Conservation (phyloP, 2,329 filamentous ascomycete species). For the Scytalidium sp. region DNA sequence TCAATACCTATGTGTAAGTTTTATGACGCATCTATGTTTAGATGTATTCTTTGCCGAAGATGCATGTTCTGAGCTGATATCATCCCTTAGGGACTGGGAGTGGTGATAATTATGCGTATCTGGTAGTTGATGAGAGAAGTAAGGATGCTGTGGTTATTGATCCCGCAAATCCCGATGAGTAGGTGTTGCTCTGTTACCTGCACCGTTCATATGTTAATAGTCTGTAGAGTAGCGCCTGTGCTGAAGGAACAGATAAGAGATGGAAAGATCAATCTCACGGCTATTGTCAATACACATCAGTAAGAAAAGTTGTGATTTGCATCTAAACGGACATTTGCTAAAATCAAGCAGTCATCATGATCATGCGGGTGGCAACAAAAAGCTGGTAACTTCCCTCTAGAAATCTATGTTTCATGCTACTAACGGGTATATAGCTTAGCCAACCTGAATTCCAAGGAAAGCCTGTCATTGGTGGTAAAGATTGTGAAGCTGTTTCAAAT, state of each 20-base stretch:
- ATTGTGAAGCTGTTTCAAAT: slow-evolving; percentile 76
- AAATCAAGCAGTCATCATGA: slow-evolving; percentile 73
- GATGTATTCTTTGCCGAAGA: not conserved
- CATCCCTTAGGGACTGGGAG: slow-evolving; percentile 63
- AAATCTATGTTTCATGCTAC: slow-evolving; percentile 1
- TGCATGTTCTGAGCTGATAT: slow-evolving; percentile 8
- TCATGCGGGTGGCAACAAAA: slow-evolving; percentile 87
- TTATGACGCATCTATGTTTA: slow-evolving; percentile 14
- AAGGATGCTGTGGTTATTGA: slow-evolving; percentile 78
- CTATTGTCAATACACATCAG: slow-evolving; percentile 97
- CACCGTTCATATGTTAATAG: slow-evolving; percentile 3
- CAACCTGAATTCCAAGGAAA: slow-evolving; percentile 32
- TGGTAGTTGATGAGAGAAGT: slow-evolving; percentile 74
- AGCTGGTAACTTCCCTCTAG: slow-evolving; percentile 54
- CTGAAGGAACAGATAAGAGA: slow-evolving; percentile 70
- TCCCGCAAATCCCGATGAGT: slow-evolving; percentile 77
- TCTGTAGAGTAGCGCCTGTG: slow-evolving; percentile 52
- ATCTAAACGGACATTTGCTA: slow-evolving; percentile 1
- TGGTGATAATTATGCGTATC: slow-evolving; percentile 82
- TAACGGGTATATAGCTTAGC: slow-evolving; percentile 11
- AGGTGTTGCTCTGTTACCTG: slow-evolving; percentile 26
- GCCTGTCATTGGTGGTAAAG: slow-evolving; percentile 81
- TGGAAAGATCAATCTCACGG: slow-evolving; percentile 76
- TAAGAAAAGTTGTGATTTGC: slow-evolving; percentile 35
- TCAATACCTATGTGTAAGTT: slow-evolving; percentile 84